Percentiles rank a stretch among this genome's conserved stretches.
These are phyloP conservation scores for Diaporthe ilicicola DNA, from an alignment of 2,329 filamentous ascomycete species.

Conservation along the genomic window DNA sequence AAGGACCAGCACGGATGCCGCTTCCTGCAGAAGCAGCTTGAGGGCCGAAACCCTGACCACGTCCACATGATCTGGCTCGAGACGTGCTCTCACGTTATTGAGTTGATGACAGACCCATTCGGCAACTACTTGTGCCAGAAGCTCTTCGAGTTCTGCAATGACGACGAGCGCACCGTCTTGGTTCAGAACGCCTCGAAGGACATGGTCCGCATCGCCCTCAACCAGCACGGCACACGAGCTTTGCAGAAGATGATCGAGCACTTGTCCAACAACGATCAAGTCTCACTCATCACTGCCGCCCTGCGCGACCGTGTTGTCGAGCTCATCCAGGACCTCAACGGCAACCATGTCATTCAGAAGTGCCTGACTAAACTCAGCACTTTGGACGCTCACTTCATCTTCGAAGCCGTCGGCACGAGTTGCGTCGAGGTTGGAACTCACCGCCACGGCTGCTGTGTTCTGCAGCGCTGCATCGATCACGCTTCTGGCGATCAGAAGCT, in stretches of 20 bases:
- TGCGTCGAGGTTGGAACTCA: constrained; percentile 95
- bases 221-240: constrained; percentile 95
- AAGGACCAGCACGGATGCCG: constrained; percentile 98
- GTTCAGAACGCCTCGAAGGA: constrained; percentile 89
- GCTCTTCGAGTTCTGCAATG: constrained; percentile 92
- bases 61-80: constrained; percentile 94
- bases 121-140: constrained; percentile 99
- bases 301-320: constrained; percentile 87
- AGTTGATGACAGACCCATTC: constrained; percentile 99
- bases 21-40: constrained; percentile 95
- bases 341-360: constrained; percentile 99
- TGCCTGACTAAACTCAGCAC: constrained; percentile 93
- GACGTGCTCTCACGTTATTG: constrained; percentile 91
- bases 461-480: constrained; percentile 98
- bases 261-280: constrained; percentile 85
- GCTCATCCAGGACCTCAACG: constrained; percentile 96
- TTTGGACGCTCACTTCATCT: constrained; percentile 92
- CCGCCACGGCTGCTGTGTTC: constrained; percentile 95
- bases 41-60: constrained; percentile 84
- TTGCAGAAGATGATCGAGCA: constrained; percentile 99
- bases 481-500: constrained; percentile 89
- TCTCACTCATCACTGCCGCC: constrained; percentile 86
- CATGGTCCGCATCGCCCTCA: constrained; percentile 92
- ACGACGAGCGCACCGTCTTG: constrained; percentile 91
- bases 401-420: constrained; percentile 87